Base-by-base conservation (phyloP, 169 alveolate species). In the Plasmodium relictum region DNA sequence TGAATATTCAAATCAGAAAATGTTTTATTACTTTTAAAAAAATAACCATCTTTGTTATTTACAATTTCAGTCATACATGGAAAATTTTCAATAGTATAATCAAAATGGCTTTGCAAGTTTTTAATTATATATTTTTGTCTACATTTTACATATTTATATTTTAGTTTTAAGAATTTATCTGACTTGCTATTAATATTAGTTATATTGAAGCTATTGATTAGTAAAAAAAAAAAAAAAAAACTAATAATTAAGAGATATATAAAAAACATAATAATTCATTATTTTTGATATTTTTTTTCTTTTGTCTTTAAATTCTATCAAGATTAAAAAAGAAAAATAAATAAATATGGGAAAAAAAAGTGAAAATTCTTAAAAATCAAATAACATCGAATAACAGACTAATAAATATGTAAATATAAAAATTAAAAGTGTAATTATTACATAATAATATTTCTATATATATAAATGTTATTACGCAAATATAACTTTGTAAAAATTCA, bases 261-360 rank as follows among this genome's bases (percentile, higher is more conserved):
- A 76, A 63, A 45, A 63, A 63, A 76, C 89, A 76, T 76, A 76
- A 76, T 76, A 76, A 73, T 58, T 73, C 73, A 39, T 73, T 71
- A 31, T 72, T 63, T 56, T 63, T 76, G 16, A 63, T 45, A 63
- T 76, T 62, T 45, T 62, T n/a, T 76, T 65, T 62, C 76, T 65
- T 76, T 72, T 20, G 44, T 63, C 48, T 58, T 70, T 50, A 73
- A 73, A 73, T 59, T 58, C 73, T 26, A 58, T 48, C 45, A 73
- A 59, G 39, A 73, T 59, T n/a, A 58, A 73, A 73, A 73, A 73
- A 59, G 31, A 22, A 56, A 73, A 39, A 37, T 56, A 73, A 10
- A 73, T 16, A 20, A 50, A 18, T 14, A 70, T 56, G 14, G 58
- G 41, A 56, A 73, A 58, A 45, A 56, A 63, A 58, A 73, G 56